Conservation (phyloP, 2,329 filamentous ascomycete species). For the Colletotrichum liaoningense region DNA sequence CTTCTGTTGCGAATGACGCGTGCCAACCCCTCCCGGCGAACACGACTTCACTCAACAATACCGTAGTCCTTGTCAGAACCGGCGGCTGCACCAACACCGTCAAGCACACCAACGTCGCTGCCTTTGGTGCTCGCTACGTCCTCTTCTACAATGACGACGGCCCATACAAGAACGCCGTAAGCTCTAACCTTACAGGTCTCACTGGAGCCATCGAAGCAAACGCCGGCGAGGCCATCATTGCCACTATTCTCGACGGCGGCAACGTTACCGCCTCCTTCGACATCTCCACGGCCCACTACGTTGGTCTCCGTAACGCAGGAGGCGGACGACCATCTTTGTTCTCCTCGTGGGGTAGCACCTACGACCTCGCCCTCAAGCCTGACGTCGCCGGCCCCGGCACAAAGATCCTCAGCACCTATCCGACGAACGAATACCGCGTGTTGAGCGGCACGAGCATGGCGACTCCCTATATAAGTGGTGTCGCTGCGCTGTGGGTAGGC, state of each 20-base stretch:
- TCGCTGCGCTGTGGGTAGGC: constrained; percentile 49
- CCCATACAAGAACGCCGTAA: not conserved
- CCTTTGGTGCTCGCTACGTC: constrained; percentile 41
- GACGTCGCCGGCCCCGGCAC: constrained; percentile 56
- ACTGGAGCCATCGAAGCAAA: constrained; percentile 32
- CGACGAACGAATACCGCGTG: constrained; percentile 48
- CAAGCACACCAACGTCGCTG: constrained; percentile 43
- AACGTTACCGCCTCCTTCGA: constrained; percentile 45
- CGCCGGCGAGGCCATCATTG: constrained; percentile 41
- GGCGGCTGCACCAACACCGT: constrained; percentile 44
- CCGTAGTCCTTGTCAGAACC: constrained; percentile 45
- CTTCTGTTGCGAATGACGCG: constrained; percentile 39
- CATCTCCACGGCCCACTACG: constrained; percentile 37
- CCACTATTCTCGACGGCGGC: constrained; percentile 38
- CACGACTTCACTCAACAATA: constrained; percentile 37
- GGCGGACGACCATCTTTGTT: constrained; percentile 51
- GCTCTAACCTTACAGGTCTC: not conserved
- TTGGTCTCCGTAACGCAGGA: constrained; percentile 37
- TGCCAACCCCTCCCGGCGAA: constrained; percentile 41
- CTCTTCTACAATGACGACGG: constrained; percentile 45
- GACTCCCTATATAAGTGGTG: constrained; percentile 56
- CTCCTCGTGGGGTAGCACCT: constrained; percentile 55
- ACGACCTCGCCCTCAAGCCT: constrained; percentile 55
- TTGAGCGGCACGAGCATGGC: constrained; percentile 63
- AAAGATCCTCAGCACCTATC: constrained; percentile 54